These are phyloP conservation scores for Catunica adiposa DNA, from an alignment of 2,329 filamentous ascomycete genomes.

Conservation along the genomic window DNA sequence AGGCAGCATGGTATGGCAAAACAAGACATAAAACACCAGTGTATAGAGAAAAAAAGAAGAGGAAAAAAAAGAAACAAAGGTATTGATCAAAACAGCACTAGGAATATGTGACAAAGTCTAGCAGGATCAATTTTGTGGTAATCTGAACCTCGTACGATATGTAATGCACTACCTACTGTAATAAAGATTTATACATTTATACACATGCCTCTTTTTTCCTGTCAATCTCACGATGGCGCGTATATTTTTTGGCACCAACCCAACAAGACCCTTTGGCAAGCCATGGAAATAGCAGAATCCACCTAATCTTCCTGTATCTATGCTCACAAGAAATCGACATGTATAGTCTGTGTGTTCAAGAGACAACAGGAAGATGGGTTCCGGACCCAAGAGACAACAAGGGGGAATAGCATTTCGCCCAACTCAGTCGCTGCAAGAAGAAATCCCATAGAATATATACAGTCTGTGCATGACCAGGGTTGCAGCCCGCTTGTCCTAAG, in stretches of 20 bases:
- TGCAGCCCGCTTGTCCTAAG: neutral
- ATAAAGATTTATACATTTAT: no score
- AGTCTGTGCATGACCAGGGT: neutral
- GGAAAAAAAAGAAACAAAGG: no score
- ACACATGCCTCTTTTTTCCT: neutral
- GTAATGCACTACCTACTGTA: no score
- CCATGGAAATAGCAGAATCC: neutral
- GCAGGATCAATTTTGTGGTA: no score
- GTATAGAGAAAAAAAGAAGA: no score
- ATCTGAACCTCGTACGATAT: no score
- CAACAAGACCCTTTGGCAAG: constrained; percentile 2
- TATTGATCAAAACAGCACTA: no score
- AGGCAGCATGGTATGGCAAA: neutral
- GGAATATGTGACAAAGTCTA: no score
- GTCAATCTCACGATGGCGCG: neutral
- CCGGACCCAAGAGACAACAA: neutral
- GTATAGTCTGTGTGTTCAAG: neutral
- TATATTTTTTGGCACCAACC: neutral
- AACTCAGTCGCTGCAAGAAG: neutral
- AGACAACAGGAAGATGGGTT: neutral
- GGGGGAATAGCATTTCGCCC: neutral
- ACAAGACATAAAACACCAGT: neutral
- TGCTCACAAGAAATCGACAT: neutral
- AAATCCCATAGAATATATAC: neutral
- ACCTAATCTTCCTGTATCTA: neutral